Evolutionary conservation across 257 asterid genomes (phyloP), one percentile per base, ranked within the genome.

Genomic region (Fraxinus anomala): DNA sequence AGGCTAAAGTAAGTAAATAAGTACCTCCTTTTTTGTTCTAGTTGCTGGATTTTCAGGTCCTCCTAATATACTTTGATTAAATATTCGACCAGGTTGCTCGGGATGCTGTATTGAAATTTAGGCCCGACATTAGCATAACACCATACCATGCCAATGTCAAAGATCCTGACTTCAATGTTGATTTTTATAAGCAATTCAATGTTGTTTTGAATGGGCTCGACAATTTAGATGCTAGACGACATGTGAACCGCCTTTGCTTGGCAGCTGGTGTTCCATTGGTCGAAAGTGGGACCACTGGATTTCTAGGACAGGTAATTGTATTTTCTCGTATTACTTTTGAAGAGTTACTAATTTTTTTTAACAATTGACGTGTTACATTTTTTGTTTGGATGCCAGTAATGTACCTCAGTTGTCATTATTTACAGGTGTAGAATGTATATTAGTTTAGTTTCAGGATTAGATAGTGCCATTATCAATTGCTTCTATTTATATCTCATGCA

Each of bases 271-370:
- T 91, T 78, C 98, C 98, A 3, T 84, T 96, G 89, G 89, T 96
- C 44, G 99, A 96, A 86, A 96, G 99, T 80, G 99, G 99, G 77
- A 96, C 99, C 42, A 93, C 99, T 80, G 99, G 99, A 33, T 96
- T 93, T 87, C 92, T 96, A 74, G 99, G 99, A 73, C 99, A 96
- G 98, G 99, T 96, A 65, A 23, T 12, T 73, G 74, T 71, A 72
- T 76, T 80, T 87, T 75, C 79, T 56, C 71, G 68, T 79, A 74
- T 63, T n/a, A n/a, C 17, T 63, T 63, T 63, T 63, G 69, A 61
- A 83, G 74, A 71, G 56, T 40, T 68, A 14, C 5, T 49, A 65
- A 70, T 56, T 59, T 73, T 72, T 17, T 21, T 76, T 21, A 78
- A 68, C n/a, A 49, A 19, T 67, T 34, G 65, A n/a, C 34, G 23